Evolutionary conservation across 2,329 filamentous ascomycete genomes (phyloP).

Genomic region (Ophiocordyceps camponoti-floridani): DNA sequence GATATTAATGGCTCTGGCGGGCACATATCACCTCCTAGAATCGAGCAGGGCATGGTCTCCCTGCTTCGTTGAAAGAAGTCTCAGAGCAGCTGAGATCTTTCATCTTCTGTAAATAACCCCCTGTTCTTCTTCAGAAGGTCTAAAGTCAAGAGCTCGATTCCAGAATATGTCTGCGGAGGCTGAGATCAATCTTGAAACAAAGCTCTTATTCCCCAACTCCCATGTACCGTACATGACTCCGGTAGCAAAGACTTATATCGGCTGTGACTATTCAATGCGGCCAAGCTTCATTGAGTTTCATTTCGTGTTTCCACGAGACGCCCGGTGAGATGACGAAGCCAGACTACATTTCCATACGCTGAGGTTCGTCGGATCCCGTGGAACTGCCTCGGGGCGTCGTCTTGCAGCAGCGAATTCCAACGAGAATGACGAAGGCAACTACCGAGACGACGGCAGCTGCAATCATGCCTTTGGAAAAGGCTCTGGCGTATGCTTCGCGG

Average conservation of each 20-base stretch:
- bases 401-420: constrained; percentile 17
- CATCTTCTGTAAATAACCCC: too few relatives aligned
- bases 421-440: constrained; percentile 19
- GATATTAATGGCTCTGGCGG: too few relatives aligned
- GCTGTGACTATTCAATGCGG: neutral
- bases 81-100: too few relatives aligned
- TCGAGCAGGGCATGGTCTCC: too few relatives aligned
- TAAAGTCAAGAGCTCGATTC: too few relatives aligned
- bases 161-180: neutral
- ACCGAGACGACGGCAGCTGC: constrained; percentile 23
- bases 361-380: neutral
- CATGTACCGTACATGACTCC: neutral
- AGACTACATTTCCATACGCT: neutral
- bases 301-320: too few relatives aligned
- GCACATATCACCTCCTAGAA: too few relatives aligned
- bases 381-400: neutral
- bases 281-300: neutral
- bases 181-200: neutral
- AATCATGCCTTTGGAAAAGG: constrained; percentile 28
- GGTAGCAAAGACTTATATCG: neutral
- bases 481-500: constrained; percentile 20
- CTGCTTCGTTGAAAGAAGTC: too few relatives aligned
- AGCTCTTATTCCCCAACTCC: neutral
- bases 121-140: too few relatives aligned
- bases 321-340: neutral